These are phyloP conservation scores for Yarrowia hollandica DNA, from an alignment of 805 yeast genomes.

Conservation along the genomic window DNA sequence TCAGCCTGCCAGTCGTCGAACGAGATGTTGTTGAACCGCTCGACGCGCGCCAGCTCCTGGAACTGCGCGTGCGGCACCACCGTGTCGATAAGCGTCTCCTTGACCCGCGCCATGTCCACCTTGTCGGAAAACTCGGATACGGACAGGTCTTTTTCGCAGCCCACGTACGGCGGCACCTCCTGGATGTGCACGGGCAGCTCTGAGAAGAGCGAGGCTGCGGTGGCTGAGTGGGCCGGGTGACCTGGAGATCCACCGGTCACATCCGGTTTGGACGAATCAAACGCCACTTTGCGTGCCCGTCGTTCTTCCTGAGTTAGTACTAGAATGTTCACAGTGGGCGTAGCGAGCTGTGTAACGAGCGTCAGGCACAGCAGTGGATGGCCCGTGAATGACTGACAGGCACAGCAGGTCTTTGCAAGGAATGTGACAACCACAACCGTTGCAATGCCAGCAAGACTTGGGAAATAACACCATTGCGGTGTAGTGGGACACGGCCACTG, in stretches of 20 bases:
- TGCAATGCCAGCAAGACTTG: too few relatives aligned
- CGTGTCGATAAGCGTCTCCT: slow-evolving; percentile 17
- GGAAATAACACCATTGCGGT: too few relatives aligned
- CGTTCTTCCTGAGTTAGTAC: slow-evolving; percentile 19
- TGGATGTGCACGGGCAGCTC: slow-evolving; percentile 13
- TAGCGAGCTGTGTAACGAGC: too few relatives aligned
- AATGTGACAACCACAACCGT: too few relatives aligned
- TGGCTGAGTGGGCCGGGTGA: background rate
- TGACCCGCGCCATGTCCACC: slow-evolving; percentile 19
- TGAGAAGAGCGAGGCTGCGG: slow-evolving; percentile 9
- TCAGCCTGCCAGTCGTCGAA: slow-evolving; percentile 28
- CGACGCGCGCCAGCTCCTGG: slow-evolving; percentile 18
- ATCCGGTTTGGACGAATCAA: background rate
- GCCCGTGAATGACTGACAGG: too few relatives aligned
- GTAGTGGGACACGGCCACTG: too few relatives aligned
- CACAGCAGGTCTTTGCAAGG: too few relatives aligned
- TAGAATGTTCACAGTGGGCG: too few relatives aligned
- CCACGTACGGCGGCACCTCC: slow-evolving; percentile 11
- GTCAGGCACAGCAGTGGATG: too few relatives aligned
- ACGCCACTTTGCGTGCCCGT: slow-evolving; percentile 7
- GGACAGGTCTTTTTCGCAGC: slow-evolving; percentile 16
- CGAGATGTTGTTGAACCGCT: slow-evolving; percentile 20
- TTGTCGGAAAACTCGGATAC: slow-evolving; percentile 13
- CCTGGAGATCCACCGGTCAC: background rate
- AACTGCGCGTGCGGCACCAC: slow-evolving; percentile 16